Base-by-base conservation (phyloP, 169 alveolate species). In the Eimeria nieschulzi region DNA sequence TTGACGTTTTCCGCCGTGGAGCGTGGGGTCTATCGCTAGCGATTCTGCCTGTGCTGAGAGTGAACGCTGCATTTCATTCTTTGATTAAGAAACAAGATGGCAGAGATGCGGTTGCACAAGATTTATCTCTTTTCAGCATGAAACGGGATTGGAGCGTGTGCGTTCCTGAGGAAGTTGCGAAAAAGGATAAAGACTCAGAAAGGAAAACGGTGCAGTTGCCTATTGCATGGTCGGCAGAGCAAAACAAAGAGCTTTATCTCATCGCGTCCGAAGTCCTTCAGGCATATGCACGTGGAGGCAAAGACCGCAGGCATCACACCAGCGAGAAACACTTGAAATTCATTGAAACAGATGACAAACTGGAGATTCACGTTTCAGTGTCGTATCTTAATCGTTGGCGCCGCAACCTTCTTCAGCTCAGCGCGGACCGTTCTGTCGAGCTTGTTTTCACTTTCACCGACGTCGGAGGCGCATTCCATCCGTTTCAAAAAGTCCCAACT, bases 1-100 rank as follows among this genome's bases (percentile, higher is more conserved):
- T 80, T 39, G 73, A 61, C 75, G 75, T 80, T 9, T 55, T 80
- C 87, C 87, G 87, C 15, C 87, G 87, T 59, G 87, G 87, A 59
- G 87, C 25, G 51, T 26, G 55, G 54, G 73, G 87, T 26, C 17
- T 80, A 59, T 59, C 68, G 54, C 68, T 80, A 75, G 87, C 87
- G 61, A 9, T 25, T 19, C 23, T 61, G 8, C 87, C 87, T 17
- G 53, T 73, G 5, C 15, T 80, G 73, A 66, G 75, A 61, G 6
- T 80, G 15, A 80, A 46, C 23, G 61, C 56, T n/a, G 55, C 87
- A 13, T 80, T 80, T 15, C 75, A 80, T 13, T 80, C 87, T 7
- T 64, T 80, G 5, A 80, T 80, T 25, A 17, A 66, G 54, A 56
- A 71, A 12, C 55, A 46, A 21, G 85, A 53, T 68, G 25, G 53